Evolutionary conservation across 768 basidiomycete genomes (phyloP).

Genomic region (Panus rudis): DNA sequence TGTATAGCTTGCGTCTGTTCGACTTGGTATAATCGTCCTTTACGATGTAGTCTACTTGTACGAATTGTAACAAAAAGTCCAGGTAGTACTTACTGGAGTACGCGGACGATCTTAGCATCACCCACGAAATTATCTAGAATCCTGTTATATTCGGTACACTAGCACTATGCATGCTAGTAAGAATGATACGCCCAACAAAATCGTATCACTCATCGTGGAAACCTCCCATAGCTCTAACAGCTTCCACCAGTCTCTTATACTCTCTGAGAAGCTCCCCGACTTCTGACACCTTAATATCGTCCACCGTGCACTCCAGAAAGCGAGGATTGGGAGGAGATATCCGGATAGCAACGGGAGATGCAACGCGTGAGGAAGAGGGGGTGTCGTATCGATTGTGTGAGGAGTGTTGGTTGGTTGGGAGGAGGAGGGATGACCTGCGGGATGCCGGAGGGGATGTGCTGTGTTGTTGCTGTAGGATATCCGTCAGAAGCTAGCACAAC

Average conservation of each 20-base stretch:
- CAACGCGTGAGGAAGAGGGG: constrained; percentile 32
- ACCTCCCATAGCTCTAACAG: constrained; percentile 51
- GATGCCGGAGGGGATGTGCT: constrained; percentile 32
- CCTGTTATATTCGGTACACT: no score
- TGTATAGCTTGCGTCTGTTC: no score
- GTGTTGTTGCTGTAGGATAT: constrained; percentile 17
- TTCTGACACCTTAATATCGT: constrained; percentile 77
- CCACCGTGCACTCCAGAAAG: constrained; percentile 65
- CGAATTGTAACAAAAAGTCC: no score
- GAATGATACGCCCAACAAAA: no score
- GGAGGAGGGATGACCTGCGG: constrained; percentile 34
- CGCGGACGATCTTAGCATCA: no score
- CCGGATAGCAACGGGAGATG: constrained; percentile 33
- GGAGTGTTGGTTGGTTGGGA: constrained; percentile 19
- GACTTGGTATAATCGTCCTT: no score
- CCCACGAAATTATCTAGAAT: no score
- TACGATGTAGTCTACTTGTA: no score
- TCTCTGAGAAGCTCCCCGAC: constrained; percentile 74
- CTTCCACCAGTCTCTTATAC: constrained; percentile 73
- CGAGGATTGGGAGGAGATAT: constrained; percentile 59
- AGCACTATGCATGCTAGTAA: no score
- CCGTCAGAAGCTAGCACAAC: constrained; percentile 1
- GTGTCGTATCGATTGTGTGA: constrained; percentile 30
- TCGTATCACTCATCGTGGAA: constrained; percentile 36
- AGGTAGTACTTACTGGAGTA: no score